These are phyloP conservation scores for Candida wancherniae DNA, from an alignment of 805 yeast genomes.

Conservation along the genomic window DNA sequence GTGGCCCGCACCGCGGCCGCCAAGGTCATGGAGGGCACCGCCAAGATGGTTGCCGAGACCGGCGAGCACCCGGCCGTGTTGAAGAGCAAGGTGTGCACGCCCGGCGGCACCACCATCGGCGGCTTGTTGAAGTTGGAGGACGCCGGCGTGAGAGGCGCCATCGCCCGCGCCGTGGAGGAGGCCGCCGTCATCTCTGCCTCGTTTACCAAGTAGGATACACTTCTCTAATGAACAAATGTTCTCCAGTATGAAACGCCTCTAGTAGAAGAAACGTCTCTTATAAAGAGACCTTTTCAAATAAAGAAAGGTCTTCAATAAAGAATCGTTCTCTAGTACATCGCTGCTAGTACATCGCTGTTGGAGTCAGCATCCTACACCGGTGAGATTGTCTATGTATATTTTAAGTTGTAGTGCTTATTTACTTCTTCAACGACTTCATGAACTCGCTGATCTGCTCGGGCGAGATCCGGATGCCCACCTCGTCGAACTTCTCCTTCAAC, in stretches of 20 bases:
- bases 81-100: constrained; percentile 87
- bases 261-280: too few species aligned
- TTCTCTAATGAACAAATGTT: too few species aligned
- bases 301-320: too few species aligned
- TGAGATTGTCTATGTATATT: too few species aligned
- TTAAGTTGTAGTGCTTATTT: too few species aligned
- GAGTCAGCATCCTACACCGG: too few species aligned
- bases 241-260: too few species aligned
- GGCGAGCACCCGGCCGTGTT: constrained; percentile 86
- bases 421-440: constrained; percentile 20
- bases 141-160: constrained; percentile 79
- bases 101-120: constrained; percentile 97
- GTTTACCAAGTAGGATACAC: constrained; percentile 32
- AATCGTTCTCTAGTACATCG: too few species aligned
- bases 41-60: constrained; percentile 78
- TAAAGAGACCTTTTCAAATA: too few species aligned
- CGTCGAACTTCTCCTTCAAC: constrained; percentile 29
- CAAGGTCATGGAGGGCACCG: constrained; percentile 91
- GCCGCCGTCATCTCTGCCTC: constrained; percentile 77
- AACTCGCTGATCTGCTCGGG: constrained; percentile 31
- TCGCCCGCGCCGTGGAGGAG: constrained; percentile 84
- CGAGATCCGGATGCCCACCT: constrained; percentile 26
- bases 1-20: constrained; percentile 84
- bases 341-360: too few species aligned
- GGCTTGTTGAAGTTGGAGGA: constrained; percentile 92